Conservation (phyloP, 2,329 filamentous ascomycete species). For the Rhytidhysteron rufulum region DNA sequence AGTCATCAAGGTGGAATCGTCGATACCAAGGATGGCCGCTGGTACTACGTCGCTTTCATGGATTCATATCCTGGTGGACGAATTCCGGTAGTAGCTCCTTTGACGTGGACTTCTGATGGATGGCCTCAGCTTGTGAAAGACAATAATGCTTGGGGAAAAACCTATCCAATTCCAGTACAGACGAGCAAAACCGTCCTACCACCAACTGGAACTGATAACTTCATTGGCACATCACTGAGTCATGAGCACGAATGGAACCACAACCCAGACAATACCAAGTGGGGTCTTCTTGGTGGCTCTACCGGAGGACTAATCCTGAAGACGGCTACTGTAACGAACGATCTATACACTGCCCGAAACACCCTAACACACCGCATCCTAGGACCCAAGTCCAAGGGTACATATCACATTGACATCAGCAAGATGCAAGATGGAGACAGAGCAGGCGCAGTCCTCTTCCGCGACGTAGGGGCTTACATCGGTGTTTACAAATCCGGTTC, state of each 20-base stretch:
- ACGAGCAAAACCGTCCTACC: conserved; percentile 27
- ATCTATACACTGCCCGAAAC: conserved; percentile 44
- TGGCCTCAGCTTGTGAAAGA: conserved; percentile 46
- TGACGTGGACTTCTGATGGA: conserved; percentile 51
- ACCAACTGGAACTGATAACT: conserved; percentile 44
- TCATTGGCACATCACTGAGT: conserved; percentile 40
- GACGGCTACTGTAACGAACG: conserved; percentile 51
- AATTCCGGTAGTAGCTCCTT: conserved; percentile 55
- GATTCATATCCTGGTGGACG: conserved; percentile 55
- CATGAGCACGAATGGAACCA: conserved; percentile 61
- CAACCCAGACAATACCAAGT: conserved; percentile 53
- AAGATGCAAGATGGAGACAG: conserved; percentile 51
- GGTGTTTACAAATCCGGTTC: conserved; percentile 44
- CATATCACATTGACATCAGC: conserved; percentile 48
- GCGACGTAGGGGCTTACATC: conserved; percentile 53
- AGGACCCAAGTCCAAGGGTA: conserved; percentile 43
- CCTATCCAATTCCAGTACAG: conserved; percentile 37
- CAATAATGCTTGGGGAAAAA: conserved; percentile 47
- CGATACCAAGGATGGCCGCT: conserved; percentile 48
- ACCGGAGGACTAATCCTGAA: conserved; percentile 42
- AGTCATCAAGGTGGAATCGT: conserved; percentile 57
- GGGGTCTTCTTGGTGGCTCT: conserved; percentile 38
- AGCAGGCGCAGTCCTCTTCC: conserved; percentile 51
- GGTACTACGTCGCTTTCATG: conserved; percentile 59
- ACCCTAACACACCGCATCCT: conserved; percentile 42